These are phyloP conservation scores for Podospora pseudoanserina DNA, from an alignment of 495 filamentous ascomycete genomes.

Conservation along the genomic window DNA sequence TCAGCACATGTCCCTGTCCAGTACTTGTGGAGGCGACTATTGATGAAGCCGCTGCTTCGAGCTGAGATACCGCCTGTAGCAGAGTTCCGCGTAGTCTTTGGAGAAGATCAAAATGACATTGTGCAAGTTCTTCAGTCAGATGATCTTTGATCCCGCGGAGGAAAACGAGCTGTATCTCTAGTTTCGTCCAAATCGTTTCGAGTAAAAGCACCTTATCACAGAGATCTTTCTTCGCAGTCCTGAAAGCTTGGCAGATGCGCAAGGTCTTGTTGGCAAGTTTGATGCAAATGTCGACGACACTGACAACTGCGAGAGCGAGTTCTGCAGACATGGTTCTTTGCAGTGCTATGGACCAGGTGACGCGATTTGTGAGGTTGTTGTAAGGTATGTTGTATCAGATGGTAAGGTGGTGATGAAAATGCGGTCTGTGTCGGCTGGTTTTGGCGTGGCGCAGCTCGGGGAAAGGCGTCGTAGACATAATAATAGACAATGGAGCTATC, in stretches of 20 bases:
- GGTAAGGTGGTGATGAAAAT: not conserved
- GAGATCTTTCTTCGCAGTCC: slow-evolving; percentile 3
- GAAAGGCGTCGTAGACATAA: too few relatives aligned
- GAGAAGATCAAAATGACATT: slow-evolving; percentile 4
- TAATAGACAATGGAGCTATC: too few relatives aligned
- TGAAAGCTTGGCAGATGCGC: not conserved
- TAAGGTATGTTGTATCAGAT: not conserved
- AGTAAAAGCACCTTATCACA: not conserved
- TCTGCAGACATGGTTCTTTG: not conserved
- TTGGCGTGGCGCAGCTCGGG: too few relatives aligned
- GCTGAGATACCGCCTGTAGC: not conserved
- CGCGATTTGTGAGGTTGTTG: not conserved
- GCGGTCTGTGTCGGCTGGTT: not conserved
- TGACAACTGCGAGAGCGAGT: not conserved
- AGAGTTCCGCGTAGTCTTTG: not conserved
- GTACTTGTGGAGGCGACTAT: not conserved
- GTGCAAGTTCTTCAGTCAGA: not conserved
- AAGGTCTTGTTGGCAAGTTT: not conserved
- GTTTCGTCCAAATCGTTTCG: slow-evolving; percentile 1
- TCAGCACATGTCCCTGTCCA: not conserved
- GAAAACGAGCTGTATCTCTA: not conserved
- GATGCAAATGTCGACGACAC: slow-evolving; percentile 1
- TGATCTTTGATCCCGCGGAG: slow-evolving; percentile 2
- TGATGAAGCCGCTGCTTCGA: not conserved
- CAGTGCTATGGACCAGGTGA: not conserved